A percentile compares a stretch with the other conserved stretches of the same genome.
Conservation (phyloP, 2,329 filamentous ascomycete genomes). For the Penicillium sp. region DNA sequence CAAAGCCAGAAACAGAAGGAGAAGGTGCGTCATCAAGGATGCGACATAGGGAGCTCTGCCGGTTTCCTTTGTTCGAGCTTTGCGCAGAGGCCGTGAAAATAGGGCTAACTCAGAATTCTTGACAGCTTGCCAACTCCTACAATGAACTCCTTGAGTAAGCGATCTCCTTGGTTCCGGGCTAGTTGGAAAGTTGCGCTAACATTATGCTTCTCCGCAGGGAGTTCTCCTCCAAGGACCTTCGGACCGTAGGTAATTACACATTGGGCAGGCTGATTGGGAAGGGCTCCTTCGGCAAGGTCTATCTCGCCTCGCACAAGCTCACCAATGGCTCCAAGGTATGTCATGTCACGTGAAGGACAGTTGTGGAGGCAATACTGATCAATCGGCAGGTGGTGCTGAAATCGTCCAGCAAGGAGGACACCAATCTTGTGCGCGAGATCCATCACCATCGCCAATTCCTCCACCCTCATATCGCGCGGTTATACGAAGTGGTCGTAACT, state of each 20-base stretch:
- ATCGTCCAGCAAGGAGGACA: slow-evolving; percentile 91
- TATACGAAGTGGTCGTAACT: slow-evolving; percentile 98
- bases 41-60: neutral
- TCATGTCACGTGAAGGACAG: neutral
- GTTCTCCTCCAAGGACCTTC: slow-evolving; percentile 87
- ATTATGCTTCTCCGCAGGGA: slow-evolving; percentile 59
- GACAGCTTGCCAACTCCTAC: slow-evolving; percentile 91
- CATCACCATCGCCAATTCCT: slow-evolving; percentile 98
- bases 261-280: slow-evolving; percentile 92
- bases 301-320: slow-evolving; percentile 92
- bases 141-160: slow-evolving; percentile 90
- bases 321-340: slow-evolving; percentile 93
- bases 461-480: slow-evolving; percentile 90
- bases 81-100: neutral
- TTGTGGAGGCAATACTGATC: slow-evolving; percentile 6
- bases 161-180: slow-evolving; percentile 1
- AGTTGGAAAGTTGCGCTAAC: slow-evolving; percentile 8
- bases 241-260: slow-evolving; percentile 90
- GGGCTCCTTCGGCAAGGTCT: slow-evolving; percentile 97
- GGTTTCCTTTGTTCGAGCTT: neutral
- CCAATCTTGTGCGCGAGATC: slow-evolving; percentile 94
- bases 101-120: slow-evolving; percentile 14
- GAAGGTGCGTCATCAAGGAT: slow-evolving; percentile 46
- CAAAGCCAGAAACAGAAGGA: slow-evolving; percentile 59
- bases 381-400: slow-evolving; percentile 83